phyloP scores from a whole-genome alignment of 768 basidiomycete genomes.

The Tubosaeta sp. region DNA sequence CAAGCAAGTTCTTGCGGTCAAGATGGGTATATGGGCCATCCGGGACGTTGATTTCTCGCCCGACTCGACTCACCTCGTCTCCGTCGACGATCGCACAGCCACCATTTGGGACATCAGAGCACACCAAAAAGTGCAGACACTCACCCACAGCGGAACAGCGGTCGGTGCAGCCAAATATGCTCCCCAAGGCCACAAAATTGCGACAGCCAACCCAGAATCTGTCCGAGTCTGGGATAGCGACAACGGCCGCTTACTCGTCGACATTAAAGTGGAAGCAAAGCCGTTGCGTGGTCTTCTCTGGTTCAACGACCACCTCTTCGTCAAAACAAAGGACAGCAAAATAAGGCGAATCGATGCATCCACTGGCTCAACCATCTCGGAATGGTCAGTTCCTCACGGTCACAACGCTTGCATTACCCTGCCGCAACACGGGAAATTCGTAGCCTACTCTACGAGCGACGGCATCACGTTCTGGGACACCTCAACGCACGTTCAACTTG shows the following conservation, averaged over 20 bases:
- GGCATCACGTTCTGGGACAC: no score
- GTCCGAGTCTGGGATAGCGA: slow-evolving; percentile 1
- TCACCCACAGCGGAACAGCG: not conserved
- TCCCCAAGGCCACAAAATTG: not conserved
- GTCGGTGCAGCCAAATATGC: not conserved
- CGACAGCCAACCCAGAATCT: not conserved
- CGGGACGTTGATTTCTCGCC: slow-evolving; percentile 4
- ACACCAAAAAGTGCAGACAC: not conserved
- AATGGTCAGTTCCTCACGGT: not conserved
- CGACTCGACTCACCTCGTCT: not conserved
- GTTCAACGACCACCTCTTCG: not conserved
- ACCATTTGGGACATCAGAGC: not conserved
- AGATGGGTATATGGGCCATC: no score
- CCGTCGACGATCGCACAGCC: not conserved
- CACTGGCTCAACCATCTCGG: not conserved
- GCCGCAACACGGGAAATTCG: no score
- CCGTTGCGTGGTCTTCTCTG: not conserved
- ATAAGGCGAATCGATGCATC: no score
- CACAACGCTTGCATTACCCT: not conserved
- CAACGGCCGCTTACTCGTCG: not conserved
- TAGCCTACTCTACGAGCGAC: no score
- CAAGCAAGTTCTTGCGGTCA: no score
- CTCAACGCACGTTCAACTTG: no score
- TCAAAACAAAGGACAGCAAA: not conserved
- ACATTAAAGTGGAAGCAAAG: not conserved